Evolutionary conservation across 2,329 filamentous ascomycete species (phyloP).

Genomic region (Apiospora hydei): DNA sequence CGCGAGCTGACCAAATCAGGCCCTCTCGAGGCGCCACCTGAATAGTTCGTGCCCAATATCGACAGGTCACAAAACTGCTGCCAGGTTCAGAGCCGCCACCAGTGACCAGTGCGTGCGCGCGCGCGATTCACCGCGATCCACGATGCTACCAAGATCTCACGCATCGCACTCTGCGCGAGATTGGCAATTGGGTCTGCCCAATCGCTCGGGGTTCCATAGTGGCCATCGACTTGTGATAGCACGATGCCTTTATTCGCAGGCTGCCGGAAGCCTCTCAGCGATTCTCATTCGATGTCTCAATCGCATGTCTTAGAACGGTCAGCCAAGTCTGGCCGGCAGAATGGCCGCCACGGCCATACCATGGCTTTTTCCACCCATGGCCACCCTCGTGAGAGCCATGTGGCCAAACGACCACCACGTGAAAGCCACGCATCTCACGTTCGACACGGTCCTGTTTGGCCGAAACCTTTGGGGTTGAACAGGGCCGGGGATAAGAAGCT

Average conservation of each 20-base stretch:
- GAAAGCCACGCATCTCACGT: slow-evolving; percentile 29
- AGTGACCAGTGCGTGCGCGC: background rate
- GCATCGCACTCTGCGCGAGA: background rate
- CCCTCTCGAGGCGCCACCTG: background rate
- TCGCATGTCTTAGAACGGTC: slow-evolving; percentile 22
- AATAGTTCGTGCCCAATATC: slow-evolving; percentile 7
- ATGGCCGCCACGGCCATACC: slow-evolving; percentile 12
- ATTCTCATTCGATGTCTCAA: slow-evolving; percentile 23
- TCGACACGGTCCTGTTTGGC: slow-evolving; percentile 25
- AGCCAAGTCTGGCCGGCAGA: slow-evolving; percentile 13
- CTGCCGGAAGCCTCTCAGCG: slow-evolving; percentile 20
- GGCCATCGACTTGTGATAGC: slow-evolving; percentile 1
- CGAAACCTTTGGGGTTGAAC: slow-evolving; percentile 29
- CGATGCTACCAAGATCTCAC: background rate
- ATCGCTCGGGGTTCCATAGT: background rate
- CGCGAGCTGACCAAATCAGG: background rate
- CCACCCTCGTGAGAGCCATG: slow-evolving; percentile 9
- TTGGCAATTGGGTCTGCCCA: background rate
- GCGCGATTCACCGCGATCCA: background rate
- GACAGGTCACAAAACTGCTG: background rate
- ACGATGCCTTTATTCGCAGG: slow-evolving; percentile 12
- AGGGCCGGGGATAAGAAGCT: slow-evolving; percentile 22
- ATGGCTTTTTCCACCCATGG: background rate
- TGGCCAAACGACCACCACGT: slow-evolving; percentile 34
- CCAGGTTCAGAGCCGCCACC: background rate